Percentiles rank a stretch among this genome's conserved stretches.
Evolutionary conservation across 2,329 filamentous ascomycete genomes (phyloP).

Genomic region (Pseudogymnoascus verrucosus): DNA sequence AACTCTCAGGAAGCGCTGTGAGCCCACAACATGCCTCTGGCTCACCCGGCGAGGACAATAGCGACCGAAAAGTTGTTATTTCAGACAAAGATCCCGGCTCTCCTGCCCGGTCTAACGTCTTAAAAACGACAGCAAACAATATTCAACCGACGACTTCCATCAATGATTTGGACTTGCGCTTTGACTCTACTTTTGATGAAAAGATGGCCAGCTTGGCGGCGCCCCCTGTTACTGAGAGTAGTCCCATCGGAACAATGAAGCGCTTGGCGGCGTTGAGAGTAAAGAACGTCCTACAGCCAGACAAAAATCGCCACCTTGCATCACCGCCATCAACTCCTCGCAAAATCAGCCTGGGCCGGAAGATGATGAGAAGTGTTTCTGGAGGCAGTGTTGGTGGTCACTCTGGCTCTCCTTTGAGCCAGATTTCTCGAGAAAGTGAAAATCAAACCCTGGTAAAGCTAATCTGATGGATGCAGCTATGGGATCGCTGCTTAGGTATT

Average conservation of each 20-base stretch:
- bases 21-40: slow-evolving; percentile 13
- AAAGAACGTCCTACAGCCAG: slow-evolving; percentile 23
- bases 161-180: background rate
- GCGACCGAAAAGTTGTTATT: background rate
- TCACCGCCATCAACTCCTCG: background rate
- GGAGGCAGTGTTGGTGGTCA: background rate
- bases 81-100: background rate
- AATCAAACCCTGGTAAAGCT: background rate
- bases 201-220: slow-evolving; percentile 2
- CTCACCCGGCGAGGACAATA: background rate
- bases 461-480: background rate
- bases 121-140: background rate
- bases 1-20: slow-evolving; percentile 53
- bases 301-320: slow-evolving; percentile 20
- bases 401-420: background rate
- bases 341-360: background rate
- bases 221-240: slow-evolving; percentile 8
- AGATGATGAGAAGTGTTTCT: background rate
- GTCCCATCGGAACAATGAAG: slow-evolving; percentile 17
- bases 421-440: background rate
- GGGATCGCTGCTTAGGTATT: background rate
- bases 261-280: slow-evolving; percentile 21
- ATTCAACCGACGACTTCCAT: background rate
- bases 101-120: background rate
- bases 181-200: slow-evolving; percentile 5